Base-by-base conservation (phyloP, 2,329 filamentous ascomycete genomes). In the Paecilomyces variotii region DNA sequence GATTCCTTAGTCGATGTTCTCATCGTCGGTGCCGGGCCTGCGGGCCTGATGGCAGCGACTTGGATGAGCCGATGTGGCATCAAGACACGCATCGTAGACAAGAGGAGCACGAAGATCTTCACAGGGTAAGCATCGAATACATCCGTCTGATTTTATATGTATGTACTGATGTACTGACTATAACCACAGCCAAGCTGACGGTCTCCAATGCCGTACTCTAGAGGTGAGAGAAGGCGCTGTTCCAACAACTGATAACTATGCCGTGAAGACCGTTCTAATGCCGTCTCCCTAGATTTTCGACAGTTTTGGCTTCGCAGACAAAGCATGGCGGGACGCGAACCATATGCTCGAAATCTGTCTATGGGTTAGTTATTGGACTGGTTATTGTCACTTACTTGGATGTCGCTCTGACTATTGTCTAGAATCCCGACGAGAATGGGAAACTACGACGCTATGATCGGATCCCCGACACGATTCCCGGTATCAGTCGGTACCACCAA, bases 221-320 rank as follows among this genome's bases (percentile, higher is more conserved):
- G 85, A 90, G 53, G 53, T 55, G 30, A 39, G 30, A 32, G 2
- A 32, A 9, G 53, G 10, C 25, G 50, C 27, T 28, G 50, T 26
- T 52, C 25, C 5, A 6, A 24, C 28, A 55, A 55, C 3, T 28
- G 28, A 14, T n/a, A n/a, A n/a, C n/a, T n/a, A 32, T 7, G 7
- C 28, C 4, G 1, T 24, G 2, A 24, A 45, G 19, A 24, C 19
- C 2, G 30, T 9, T 45, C 39, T 45, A 45, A 45, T 5, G n/a
- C 7, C 4, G 19, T n/a, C 6, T 19, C 19, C 19, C 11, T 65
- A 68, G 70, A 86, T 90, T 7, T 84, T 90, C 56, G 85, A 90
- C 64, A 86, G 83, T 59, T 87, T 91, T 64, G 87, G 85, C 0
- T 84, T 90, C 61, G 84, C 79, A 2, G 82, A 89, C 64, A 76